Evolutionary conservation across 2,329 filamentous ascomycete species (phyloP), one percentile per base, ranked within the genome.

Genomic region (Pyrenophora seminiperda): DNA sequence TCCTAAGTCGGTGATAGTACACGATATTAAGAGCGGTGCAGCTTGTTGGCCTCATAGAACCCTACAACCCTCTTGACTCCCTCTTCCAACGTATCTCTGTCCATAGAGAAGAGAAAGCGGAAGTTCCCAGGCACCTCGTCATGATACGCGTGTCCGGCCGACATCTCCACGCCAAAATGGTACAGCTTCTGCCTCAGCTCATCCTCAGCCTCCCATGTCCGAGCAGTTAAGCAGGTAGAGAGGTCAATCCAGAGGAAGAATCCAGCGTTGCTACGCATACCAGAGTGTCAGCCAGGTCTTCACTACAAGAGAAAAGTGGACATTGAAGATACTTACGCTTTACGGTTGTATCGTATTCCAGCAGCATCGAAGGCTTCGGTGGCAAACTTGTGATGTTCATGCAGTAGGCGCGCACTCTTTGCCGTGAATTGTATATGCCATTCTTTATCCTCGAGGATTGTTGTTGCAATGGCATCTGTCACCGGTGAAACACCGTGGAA

Each of bases 171-270:
- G 0, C 61, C 60, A 7, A 34, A 43, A 22, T 59, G 44, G 20
- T 61, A 38, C 15, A 62, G 43, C 20, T 33, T 50, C 31, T 61
- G 41, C 18, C 54, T 58, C 55, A 75, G 70, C 6, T 72, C 59
- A 17, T 58, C 51, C 31, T 68, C 56, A 13, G 43, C 47, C 29
- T 47, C 38, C 38, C 37, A 31, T n/a, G 17, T 43, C 32, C 7
- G 33, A 37, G 13, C 44, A 34, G 17, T 31, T 29, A 66, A 33
- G 45, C 50, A 66, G 2, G 40, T 44, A 15, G 50, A 61, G 2
- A 85, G 59, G 59, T 84, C 75, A 2, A 82, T 64, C 74, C 78
- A 84, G 2, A 85, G 54, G 59, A 85, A 85, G 58, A 84, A 83
- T 0, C 79, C 82, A 0, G 82, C 82, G 53, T 83, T 84, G 4